Conservation (phyloP, 352 stramenopile species). For the Phytophthora multivora region DNA sequence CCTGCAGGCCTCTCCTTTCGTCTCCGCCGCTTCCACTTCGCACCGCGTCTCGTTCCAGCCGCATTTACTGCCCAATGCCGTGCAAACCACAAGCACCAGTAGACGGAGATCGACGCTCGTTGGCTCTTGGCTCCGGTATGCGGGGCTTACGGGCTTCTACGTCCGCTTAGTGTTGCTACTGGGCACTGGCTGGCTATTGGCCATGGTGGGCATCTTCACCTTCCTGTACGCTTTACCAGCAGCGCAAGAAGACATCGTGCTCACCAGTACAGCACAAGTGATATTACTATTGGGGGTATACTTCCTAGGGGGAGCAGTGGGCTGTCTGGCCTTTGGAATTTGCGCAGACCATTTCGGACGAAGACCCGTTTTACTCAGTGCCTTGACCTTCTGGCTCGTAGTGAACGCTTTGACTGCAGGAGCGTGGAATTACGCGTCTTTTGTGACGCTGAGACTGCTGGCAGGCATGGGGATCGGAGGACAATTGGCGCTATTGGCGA, state of each 20-base stretch:
- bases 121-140: slow-evolving; percentile 26
- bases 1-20: slow-evolving; percentile 32
- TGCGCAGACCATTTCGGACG: slow-evolving; percentile 67
- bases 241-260: slow-evolving; percentile 24
- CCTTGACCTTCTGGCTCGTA: slow-evolving; percentile 44
- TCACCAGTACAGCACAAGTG: slow-evolving; percentile 31
- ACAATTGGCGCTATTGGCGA: slow-evolving; percentile 54
- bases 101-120: slow-evolving; percentile 14
- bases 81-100: slow-evolving; percentile 24
- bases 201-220: slow-evolving; percentile 45
- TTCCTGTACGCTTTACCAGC: slow-evolving; percentile 42
- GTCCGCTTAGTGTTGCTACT: slow-evolving; percentile 46
- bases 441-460: slow-evolving; percentile 49
- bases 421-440: slow-evolving; percentile 44
- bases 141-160: slow-evolving; percentile 57
- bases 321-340: slow-evolving; percentile 52
- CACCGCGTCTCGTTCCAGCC: slow-evolving; percentile 10
- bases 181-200: slow-evolving; percentile 52
- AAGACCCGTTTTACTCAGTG: slow-evolving; percentile 43
- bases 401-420: slow-evolving; percentile 44
- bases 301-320: slow-evolving; percentile 53
- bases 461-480: slow-evolving; percentile 57
- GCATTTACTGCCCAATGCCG: background rate
- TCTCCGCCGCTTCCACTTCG: slow-evolving; percentile 13
- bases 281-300: slow-evolving; percentile 44